Evolutionary conservation across 306 rosid genomes (phyloP).

Genomic region (Betula pendula): DNA sequence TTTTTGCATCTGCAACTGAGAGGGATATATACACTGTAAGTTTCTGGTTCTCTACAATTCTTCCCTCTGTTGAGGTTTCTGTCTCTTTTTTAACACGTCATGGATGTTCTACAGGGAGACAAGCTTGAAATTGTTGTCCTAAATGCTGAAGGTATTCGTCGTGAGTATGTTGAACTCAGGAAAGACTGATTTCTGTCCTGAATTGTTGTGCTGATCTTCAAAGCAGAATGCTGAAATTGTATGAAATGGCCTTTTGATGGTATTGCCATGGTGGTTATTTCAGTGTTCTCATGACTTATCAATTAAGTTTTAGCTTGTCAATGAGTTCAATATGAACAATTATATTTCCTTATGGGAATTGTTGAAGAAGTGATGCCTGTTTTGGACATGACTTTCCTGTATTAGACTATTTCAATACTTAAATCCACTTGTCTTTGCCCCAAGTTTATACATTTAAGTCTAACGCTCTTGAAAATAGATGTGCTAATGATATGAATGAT

Average conservation of each 20-base stretch:
- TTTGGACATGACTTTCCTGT: slow-evolving; percentile 20
- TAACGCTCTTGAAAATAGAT: not conserved
- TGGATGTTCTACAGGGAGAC: slow-evolving; percentile 68
- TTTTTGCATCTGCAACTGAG: slow-evolving; percentile 92
- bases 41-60: slow-evolving; percentile 18
- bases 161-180: slow-evolving; percentile 75
- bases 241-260: slow-evolving; percentile 23
- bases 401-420: slow-evolving; percentile 10
- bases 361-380: slow-evolving; percentile 15
- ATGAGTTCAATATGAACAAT: slow-evolving; percentile 23
- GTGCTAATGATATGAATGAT: not conserved
- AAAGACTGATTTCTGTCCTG: slow-evolving; percentile 50
- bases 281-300: slow-evolving; percentile 11
- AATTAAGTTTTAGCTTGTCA: slow-evolving; percentile 25
- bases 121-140: slow-evolving; percentile 67
- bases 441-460: not conserved
- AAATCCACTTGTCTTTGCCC: slow-evolving; percentile 13
- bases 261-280: slow-evolving; percentile 1
- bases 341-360: not conserved
- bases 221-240: slow-evolving; percentile 30
- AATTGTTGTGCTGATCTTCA: slow-evolving; percentile 25
- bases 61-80: not conserved
- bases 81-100: not conserved
- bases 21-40: slow-evolving; percentile 96
- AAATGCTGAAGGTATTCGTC: slow-evolving; percentile 61